Conservation (phyloP, 2,329 filamentous ascomycete species). For the Stagonosporopsis chrysanthemi region DNA sequence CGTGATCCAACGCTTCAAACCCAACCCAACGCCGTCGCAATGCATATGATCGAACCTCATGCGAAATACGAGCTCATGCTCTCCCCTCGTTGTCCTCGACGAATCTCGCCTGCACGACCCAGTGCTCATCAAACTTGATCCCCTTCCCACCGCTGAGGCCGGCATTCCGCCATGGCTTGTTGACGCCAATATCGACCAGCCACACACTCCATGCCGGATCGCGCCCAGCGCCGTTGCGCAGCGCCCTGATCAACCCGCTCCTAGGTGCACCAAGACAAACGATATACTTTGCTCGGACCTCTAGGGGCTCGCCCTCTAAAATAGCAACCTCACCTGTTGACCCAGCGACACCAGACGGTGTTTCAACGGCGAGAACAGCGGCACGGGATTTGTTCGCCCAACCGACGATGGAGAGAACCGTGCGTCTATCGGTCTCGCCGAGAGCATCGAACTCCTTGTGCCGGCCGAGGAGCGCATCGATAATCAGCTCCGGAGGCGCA, state of each 20-base stretch:
- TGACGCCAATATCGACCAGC: constrained; percentile 86
- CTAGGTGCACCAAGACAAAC: constrained; percentile 88
- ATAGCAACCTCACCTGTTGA: constrained; percentile 66
- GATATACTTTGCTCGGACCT: constrained; percentile 81
- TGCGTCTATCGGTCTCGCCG: constrained; percentile 79
- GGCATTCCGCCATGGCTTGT: constrained; percentile 84
- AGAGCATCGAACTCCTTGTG: constrained; percentile 90
- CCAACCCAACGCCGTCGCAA: constrained; percentile 30
- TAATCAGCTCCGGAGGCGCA: constrained; percentile 77
- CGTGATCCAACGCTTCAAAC: constrained; percentile 7
- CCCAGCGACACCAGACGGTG: constrained; percentile 87
- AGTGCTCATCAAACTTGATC: constrained; percentile 86
- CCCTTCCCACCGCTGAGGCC: constrained; percentile 82
- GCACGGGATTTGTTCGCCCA: constrained; percentile 92
- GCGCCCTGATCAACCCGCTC: constrained; percentile 78
- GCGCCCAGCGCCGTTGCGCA: constrained; percentile 65
- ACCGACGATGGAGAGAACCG: constrained; percentile 87
- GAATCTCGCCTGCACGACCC: constrained; percentile 76
- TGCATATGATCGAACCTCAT: constrained; percentile 20
- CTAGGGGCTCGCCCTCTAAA: constrained; percentile 77
- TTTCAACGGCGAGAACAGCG: constrained; percentile 84
- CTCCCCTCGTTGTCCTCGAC: constrained; percentile 26
- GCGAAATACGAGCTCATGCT: constrained; percentile 9
- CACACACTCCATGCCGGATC: constrained; percentile 75
- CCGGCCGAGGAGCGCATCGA: constrained; percentile 87